Conservation (phyloP, 179 eudicot genomes). For the Nepenthes alata region DNA sequence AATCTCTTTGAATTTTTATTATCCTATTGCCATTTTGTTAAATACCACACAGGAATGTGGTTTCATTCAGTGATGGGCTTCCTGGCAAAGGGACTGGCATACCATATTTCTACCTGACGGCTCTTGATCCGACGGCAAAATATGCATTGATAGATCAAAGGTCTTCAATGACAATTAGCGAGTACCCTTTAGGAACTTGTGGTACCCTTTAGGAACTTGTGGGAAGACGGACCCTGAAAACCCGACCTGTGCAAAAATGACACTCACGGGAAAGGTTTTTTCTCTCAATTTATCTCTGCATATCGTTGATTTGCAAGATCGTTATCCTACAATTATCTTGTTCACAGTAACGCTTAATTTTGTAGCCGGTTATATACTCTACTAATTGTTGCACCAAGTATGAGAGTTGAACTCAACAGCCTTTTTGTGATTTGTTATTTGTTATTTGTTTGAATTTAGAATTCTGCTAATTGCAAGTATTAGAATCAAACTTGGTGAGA, state of each 20-base stretch:
- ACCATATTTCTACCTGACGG: conserved; percentile 80
- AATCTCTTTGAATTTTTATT: not conserved
- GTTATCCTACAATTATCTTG: too few relatives aligned
- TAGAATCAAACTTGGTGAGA: too few relatives aligned
- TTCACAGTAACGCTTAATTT: too few relatives aligned
- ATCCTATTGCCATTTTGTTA: not conserved
- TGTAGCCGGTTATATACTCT: too few relatives aligned
- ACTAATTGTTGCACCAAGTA: too few relatives aligned
- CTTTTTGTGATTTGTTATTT: too few relatives aligned
- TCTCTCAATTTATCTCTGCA: not conserved
- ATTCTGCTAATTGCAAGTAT: too few relatives aligned
- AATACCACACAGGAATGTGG: conserved; percentile 57
- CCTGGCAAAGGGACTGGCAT: conserved; percentile 60
- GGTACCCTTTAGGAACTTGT: conserved; percentile 69
- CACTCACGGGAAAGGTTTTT: conserved; percentile 77
- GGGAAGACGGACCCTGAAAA: conserved; percentile 74
- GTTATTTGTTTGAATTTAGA: too few relatives aligned
- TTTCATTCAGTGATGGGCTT: conserved; percentile 77
- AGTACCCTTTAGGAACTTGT: conserved; percentile 71
- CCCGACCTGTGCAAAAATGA: conserved; percentile 81
- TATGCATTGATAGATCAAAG: conserved; percentile 72
- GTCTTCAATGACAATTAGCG: conserved; percentile 70
- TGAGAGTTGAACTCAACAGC: too few relatives aligned
- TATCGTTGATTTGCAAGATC: not conserved
- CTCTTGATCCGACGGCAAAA: conserved; percentile 81